Percentiles rank a stretch among this genome's conserved stretches.
phyloP scores from a whole-genome alignment of 78 protist genomes.

The Dictyostelium capitatum region DNA sequence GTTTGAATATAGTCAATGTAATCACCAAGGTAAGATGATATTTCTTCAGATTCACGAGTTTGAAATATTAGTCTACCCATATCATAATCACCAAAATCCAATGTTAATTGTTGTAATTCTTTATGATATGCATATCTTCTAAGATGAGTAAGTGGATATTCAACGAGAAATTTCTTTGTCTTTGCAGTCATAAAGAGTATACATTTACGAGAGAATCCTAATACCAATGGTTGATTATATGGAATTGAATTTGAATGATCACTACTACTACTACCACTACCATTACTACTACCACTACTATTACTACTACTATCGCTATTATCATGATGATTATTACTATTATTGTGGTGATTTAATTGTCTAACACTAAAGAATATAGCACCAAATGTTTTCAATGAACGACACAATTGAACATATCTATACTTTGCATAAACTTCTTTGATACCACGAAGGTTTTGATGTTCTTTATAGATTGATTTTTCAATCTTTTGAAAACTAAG shows the following conservation, averaged over 20 bases:
- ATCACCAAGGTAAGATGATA: conserved; percentile 72
- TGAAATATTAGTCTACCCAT: conserved; percentile 72
- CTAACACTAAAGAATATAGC: conserved; percentile 88
- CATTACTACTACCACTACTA: background rate
- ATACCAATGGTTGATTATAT: conserved; percentile 48
- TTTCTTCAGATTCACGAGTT: conserved; percentile 57
- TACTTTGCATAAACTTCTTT: conserved; percentile 90
- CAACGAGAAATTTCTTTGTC: conserved; percentile 54
- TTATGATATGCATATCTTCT: conserved; percentile 65
- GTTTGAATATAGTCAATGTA: conserved; percentile 83
- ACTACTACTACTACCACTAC: background rate
- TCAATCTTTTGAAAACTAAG: conserved; percentile 81
- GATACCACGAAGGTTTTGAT: conserved; percentile 86
- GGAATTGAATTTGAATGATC: conserved; percentile 17
- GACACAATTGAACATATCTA: conserved; percentile 88
- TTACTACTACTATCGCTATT: background rate
- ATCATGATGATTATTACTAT: background rate
- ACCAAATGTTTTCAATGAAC: conserved; percentile 92
- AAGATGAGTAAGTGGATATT: conserved; percentile 68
- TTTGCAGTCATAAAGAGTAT: conserved; percentile 72
- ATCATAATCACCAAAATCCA: conserved; percentile 81
- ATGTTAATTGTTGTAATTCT: conserved; percentile 26
- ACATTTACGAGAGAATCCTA: conserved; percentile 80
- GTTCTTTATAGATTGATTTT: conserved; percentile 85
- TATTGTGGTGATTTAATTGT: background rate